A percentile compares a stretch with the other conserved stretches of the same genome.
These are phyloP conservation scores for Strobilomyces confusus DNA, from an alignment of 768 basidiomycete genomes.

Conservation along the genomic window DNA sequence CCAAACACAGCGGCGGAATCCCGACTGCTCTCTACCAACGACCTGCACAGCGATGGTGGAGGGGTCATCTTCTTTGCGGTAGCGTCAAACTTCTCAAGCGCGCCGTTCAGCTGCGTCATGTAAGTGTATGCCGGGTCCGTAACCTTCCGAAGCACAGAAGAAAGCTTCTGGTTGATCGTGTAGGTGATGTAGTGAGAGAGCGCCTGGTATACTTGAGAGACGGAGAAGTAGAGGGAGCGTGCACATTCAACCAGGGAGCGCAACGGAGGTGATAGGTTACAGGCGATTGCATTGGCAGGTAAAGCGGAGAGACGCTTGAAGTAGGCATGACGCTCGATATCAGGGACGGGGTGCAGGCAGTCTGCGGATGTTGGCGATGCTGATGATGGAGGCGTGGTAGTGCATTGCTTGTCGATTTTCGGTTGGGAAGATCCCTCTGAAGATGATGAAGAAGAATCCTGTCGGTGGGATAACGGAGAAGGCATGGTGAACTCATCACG, in stretches of 20 bases:
- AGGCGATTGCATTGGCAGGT: conserved; percentile 55
- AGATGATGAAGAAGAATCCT: conserved; percentile 44
- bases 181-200: conserved; percentile 84
- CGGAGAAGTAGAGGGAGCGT: conserved; percentile 86
- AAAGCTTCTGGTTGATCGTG: conserved; percentile 77
- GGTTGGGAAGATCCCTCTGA: conserved; percentile 27
- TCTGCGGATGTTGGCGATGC: conserved; percentile 40
- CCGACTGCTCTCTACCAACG: conserved; percentile 76
- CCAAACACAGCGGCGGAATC: conserved; percentile 81
- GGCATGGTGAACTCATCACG: conserved; percentile 35
- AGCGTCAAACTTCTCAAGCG: conserved; percentile 88
- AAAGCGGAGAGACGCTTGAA: conserved; percentile 88
- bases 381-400: conserved; percentile 31
- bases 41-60: conserved; percentile 66
- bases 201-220: conserved; percentile 87
- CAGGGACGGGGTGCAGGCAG: conserved; percentile 42
- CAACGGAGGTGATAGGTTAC: conserved; percentile 66
- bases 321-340: conserved; percentile 85
- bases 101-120: conserved; percentile 79
- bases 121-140: conserved; percentile 80
- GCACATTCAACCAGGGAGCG: conserved; percentile 78
- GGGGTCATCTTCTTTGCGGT: conserved; percentile 68
- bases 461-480: conserved; percentile 39
- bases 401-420: conserved; percentile 21
- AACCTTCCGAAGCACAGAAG: conserved; percentile 76